Base-by-base conservation (phyloP, 768 basidiomycete genomes). In the Termitomyces sp. region DNA sequence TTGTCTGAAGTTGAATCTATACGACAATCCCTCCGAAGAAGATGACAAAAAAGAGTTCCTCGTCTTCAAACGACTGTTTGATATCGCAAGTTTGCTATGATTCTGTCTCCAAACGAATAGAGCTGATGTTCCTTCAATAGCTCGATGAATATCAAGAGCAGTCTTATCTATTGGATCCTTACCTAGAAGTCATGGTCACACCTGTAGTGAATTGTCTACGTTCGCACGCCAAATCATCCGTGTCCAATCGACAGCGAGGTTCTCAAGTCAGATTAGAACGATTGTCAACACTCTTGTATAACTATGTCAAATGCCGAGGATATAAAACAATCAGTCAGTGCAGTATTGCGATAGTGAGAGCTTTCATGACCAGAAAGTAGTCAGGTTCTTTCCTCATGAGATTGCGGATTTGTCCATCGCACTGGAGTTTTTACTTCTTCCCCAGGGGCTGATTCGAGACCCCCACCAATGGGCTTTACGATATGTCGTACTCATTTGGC, bases 321-420 rank as follows among this genome's bases (percentile, higher is more conserved):
- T 85, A 88, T 71, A 98, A 98, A 75, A 87, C 87, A 1, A 89
- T 96, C 73, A 85, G 96, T 96, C 64, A 76, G 87, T 80, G 43
- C 38, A 59, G 53, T 50, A 33, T 30, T 28, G 30, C 54, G 49
- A 55, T 35, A 49, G 43, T 38, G 38, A 48, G 56, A 59, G 48
- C 53, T 38, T 35, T 26, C 61, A 58, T 63, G 61, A 65, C 55
- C 41, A 50, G 59, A 62, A 48, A 59, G 5, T 67, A 99, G 96
- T 89, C 60, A 86, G 92, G 61, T 94, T 90, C 71, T 97, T 99
- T 67, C 96, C 96, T 43, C 96, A 98, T 67, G 88, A 93, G 66
- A 80, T 97, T 36, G 76, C 83, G 1, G 92, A 96, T 70, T 78
- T 98, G 3, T 81, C 85, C 0, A 79, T 92, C 51, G 88, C 87